Percentiles rank a stretch among this genome's conserved stretches.
Conservation (phyloP, 129 eudicot genomes). For the Chrysanthemum makinoi region DNA sequence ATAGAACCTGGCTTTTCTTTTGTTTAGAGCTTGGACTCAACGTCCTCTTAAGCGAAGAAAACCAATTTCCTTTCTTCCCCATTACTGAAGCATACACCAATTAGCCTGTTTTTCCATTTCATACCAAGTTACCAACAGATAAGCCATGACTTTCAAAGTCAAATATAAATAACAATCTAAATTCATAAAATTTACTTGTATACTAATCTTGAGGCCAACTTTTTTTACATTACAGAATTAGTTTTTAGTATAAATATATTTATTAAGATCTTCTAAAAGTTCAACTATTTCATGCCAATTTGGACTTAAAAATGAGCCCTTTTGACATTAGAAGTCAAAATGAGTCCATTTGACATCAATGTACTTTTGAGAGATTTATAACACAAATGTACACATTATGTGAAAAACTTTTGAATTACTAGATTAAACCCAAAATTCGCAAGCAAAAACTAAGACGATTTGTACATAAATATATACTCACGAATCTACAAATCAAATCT, state of each 20-base stretch:
- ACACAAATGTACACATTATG: neutral
- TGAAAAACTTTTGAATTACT: constrained; percentile 3
- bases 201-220: constrained; percentile 10
- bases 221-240: constrained; percentile 4
- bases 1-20: constrained; percentile 54
- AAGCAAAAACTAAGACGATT: neutral
- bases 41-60: constrained; percentile 80
- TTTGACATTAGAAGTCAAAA: constrained; percentile 5
- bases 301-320: neutral
- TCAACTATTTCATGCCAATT: constrained; percentile 13
- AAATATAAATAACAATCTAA: constrained; percentile 10
- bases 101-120: constrained; percentile 25
- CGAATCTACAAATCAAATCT: constrained; percentile 3
- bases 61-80: constrained; percentile 86
- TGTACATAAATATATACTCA: neutral
- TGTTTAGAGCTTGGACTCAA: constrained; percentile 62
- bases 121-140: neutral
- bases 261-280: constrained; percentile 11
- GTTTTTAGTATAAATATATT: neutral
- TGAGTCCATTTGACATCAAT: constrained; percentile 10
- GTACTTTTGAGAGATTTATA: too few species aligned
- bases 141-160: constrained; percentile 18
- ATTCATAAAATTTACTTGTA: constrained; percentile 1
- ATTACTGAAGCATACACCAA: constrained; percentile 50
- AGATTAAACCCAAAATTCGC: neutral